Evolutionary conservation across 179 eudicot species (phyloP), one percentile per base, ranked within the genome.

Genomic region (Spinacia oleracea): DNA sequence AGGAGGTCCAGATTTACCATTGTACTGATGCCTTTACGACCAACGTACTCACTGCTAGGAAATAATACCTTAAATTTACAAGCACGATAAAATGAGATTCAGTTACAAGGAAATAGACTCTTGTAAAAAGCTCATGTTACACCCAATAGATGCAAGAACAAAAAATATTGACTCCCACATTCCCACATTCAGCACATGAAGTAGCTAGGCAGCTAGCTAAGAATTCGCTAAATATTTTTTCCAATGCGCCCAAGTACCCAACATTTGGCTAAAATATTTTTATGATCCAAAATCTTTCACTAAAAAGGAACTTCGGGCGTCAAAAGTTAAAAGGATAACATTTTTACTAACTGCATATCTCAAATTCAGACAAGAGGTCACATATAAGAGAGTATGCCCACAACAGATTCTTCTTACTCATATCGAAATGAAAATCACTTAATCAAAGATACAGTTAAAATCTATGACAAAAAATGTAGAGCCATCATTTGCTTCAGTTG

Each of bases 31-130:
- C n/a, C n/a, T n/a, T n/a, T n/a, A n/a, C n/a, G n/a, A n/a, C n/a
- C n/a, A n/a, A n/a, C n/a, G n/a, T n/a, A n/a, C n/a, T n/a, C n/a
- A n/a, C n/a, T n/a, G n/a, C n/a, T n/a, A n/a, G n/a, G n/a, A n/a
- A n/a, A n/a, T 79, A 96, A 82, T 67, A 92, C 93, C 99, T 96
- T 91, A 34, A 83, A 73, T 78, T 67, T 53, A 53, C 23, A 34
- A 35, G 70, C 34, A 32, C 55, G 53, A 40, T 50, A 34, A 32
- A 65, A 43, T 3, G 60, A 9, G 65, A 76, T 31, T 59, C 51
- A 72, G 32, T 55, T 79, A 69, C 21, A 64, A 38, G 25, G 9
- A n/a, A 51, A 53, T 5, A 62, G 15, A 31, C 27, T 32, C 7
- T 51, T 67, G 60, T 25, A 58, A 62, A 70, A 59, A 2, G 65